A percentile compares a stretch with the other conserved stretches of the same genome.
Evolutionary conservation across 441 rosid species (phyloP).

Genomic region (Eutrema salsugineum): DNA sequence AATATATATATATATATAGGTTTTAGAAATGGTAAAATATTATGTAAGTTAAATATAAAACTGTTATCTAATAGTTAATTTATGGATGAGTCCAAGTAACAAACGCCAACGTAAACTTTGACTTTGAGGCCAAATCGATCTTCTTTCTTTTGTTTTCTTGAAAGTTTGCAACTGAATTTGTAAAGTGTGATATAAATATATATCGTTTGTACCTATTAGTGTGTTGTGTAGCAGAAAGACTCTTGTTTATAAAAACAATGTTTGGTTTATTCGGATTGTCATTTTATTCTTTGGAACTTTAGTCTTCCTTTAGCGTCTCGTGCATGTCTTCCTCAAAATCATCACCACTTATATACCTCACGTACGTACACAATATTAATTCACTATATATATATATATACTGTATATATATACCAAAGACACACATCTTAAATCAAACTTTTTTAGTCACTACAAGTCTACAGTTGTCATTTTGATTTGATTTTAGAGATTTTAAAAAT

Average conservation of each 20-base stretch:
- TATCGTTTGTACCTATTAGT: constrained; percentile 23
- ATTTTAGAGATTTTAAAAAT: no score
- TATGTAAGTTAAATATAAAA: background rate
- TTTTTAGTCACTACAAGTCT: background rate
- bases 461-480: background rate
- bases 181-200: background rate
- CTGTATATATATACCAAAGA: no score
- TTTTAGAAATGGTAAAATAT: background rate
- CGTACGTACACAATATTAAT: constrained; percentile 15
- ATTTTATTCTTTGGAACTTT: constrained; percentile 26
- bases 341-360: constrained; percentile 12
- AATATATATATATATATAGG: background rate
- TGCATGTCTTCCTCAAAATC: constrained; percentile 31
- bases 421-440: background rate
- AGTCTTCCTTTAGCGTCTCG: constrained; percentile 16
- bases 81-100: constrained; percentile 19
- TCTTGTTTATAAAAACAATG: constrained; percentile 35
- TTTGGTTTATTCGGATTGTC: constrained; percentile 37
- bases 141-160: background rate
- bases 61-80: background rate
- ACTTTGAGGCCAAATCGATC: constrained; percentile 29
- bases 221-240: constrained; percentile 27
- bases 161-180: background rate
- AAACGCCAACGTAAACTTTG: constrained; percentile 29
- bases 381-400: background rate